Percentiles rank a stretch among this genome's conserved stretches.
Conservation (phyloP, 2,329 filamentous ascomycete species). For the Trichophyton verrucosum region DNA sequence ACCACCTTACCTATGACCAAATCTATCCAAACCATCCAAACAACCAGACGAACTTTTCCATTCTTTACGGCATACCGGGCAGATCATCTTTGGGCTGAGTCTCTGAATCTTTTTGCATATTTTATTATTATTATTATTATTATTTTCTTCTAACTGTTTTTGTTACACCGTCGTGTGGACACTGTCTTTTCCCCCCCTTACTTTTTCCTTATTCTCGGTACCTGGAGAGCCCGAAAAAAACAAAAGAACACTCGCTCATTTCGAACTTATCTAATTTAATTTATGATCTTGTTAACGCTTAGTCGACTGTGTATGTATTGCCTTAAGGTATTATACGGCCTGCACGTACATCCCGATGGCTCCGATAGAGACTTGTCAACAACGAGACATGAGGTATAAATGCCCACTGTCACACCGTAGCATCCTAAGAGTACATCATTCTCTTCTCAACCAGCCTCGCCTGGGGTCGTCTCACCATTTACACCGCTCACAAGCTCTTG, state of each 20-base stretch:
- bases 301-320: background rate
- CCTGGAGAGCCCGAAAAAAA: background rate
- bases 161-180: background rate
- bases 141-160: background rate
- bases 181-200: background rate
- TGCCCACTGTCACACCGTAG: background rate
- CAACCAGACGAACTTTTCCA: background rate
- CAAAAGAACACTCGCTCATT: background rate
- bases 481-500: background rate
- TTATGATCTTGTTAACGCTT: conserved; percentile 1
- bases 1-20: background rate
- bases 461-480: background rate
- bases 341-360: background rate
- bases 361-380: background rate
- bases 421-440: background rate
- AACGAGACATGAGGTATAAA: background rate
- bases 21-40: background rate
- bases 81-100: background rate
- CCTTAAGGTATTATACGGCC: background rate
- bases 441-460: background rate
- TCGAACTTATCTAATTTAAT: background rate
- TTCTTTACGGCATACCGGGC: background rate
- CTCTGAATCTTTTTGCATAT: background rate
- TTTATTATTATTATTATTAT: no score
- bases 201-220: background rate